Evolutionary conservation across 192 early-diverging fungal species (phyloP), one percentile per base, ranked within the genome.

Genomic region (Radiomyces spectabilis): DNA sequence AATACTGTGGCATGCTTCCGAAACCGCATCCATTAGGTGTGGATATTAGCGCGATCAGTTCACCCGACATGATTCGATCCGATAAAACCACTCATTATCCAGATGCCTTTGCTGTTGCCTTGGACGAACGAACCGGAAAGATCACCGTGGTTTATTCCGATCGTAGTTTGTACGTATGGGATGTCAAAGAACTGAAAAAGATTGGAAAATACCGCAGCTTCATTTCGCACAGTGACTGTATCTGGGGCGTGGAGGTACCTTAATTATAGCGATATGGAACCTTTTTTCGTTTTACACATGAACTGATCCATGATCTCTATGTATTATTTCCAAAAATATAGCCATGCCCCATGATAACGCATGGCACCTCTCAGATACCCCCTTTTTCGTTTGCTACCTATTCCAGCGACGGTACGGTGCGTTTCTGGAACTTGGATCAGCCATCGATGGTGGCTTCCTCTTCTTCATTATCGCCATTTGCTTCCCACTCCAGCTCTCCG

Each of bases 231-330:
- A 78, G 75, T 41, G 89, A 89, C 55, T 85, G 85, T 61, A 75
- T 92, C 9, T 92, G 87, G 87, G 89, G 89, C 13, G 80, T 84
- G n/a, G 85, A 92, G 79, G 84, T 87, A 78, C n/a, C n/a, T n/a
- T n/a, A n/a, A n/a, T n/a, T n/a, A n/a, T n/a, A n/a, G n/a, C n/a
- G n/a, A n/a, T n/a, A n/a, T n/a, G n/a, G n/a, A n/a, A n/a, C n/a
- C n/a, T n/a, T n/a, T n/a, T n/a, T n/a, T n/a, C n/a, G n/a, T n/a
- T n/a, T n/a, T n/a, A n/a, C n/a, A n/a, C n/a, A n/a, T n/a, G n/a
- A n/a, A n/a, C n/a, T n/a, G n/a, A n/a, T n/a, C n/a, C n/a, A n/a
- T n/a, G n/a, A 50, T 33, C 21, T 0, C 2, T 16, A 33, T 13
- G 18, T 29, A 50, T 50, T 29, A 29, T 29, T 22, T 2, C 2